These are phyloP conservation scores for Eustoma russellianum DNA, from an alignment of 257 asterid species.

Conservation along the genomic window DNA sequence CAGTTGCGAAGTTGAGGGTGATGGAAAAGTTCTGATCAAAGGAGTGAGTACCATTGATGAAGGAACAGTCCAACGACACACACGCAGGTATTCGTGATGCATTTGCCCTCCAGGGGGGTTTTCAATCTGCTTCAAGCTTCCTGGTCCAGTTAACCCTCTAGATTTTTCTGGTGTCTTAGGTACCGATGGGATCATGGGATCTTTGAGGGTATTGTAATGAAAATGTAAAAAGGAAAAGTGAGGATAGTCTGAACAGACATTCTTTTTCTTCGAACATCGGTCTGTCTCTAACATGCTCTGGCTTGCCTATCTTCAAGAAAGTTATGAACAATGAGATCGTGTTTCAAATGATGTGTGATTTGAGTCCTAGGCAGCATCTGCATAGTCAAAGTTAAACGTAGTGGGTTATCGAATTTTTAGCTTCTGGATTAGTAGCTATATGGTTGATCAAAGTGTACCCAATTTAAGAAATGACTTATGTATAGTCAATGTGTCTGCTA, in stretches of 20 bases:
- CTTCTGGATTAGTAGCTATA: too few species aligned
- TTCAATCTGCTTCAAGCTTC: conserved; percentile 63
- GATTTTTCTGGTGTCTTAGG: conserved; percentile 65
- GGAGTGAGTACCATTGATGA: conserved; percentile 69
- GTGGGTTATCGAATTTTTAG: too few species aligned
- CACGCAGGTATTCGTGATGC: neutral
- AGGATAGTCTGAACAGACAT: neutral
- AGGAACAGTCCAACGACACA: conserved; percentile 29
- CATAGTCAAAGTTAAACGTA: too few species aligned
- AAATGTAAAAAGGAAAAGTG: conserved; percentile 10
- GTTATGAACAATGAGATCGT: too few species aligned
- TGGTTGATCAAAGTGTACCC: too few species aligned
- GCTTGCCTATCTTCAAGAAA: too few species aligned
- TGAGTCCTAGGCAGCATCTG: too few species aligned
- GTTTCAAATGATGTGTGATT: too few species aligned
- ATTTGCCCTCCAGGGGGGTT: conserved; percentile 67
- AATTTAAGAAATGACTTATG: too few species aligned
- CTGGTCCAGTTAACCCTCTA: conserved; percentile 81
- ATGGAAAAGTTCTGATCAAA: conserved; percentile 54
- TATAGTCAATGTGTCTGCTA: too few species aligned
- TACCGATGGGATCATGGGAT: conserved; percentile 74
- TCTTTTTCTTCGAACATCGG: too few species aligned
- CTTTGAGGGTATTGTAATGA: conserved; percentile 64
- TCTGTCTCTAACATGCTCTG: too few species aligned
- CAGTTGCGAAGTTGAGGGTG: conserved; percentile 67